Evolutionary conservation across 768 basidiomycete genomes (phyloP).

Genomic region (Tulasnella sp.): DNA sequence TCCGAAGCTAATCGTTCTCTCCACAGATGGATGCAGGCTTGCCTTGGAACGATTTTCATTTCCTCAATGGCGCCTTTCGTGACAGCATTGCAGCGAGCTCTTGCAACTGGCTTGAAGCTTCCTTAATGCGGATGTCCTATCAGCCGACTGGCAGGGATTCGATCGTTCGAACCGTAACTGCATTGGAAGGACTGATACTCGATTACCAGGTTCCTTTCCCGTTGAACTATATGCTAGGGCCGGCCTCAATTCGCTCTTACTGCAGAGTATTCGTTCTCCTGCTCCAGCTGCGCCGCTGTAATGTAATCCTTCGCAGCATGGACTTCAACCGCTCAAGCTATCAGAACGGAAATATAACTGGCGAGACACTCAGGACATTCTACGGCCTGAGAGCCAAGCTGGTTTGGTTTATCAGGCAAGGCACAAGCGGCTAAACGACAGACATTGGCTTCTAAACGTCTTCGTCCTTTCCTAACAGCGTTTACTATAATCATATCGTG

Average conservation of each 20-base stretch:
- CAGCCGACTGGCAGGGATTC: conserved; percentile 51
- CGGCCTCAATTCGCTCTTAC: conserved; percentile 54
- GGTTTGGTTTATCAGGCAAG: conserved; percentile 83
- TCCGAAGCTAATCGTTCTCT: background rate
- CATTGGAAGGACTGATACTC: conserved; percentile 61
- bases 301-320: conserved; percentile 64
- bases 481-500: conserved; percentile 64
- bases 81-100: conserved; percentile 55
- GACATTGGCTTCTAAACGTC: conserved; percentile 1
- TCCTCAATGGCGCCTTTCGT: conserved; percentile 70
- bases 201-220: conserved; percentile 76
- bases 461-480: conserved; percentile 41
- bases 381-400: conserved; percentile 72
- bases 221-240: conserved; percentile 70
- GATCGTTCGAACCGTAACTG: conserved; percentile 56
- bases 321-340: conserved; percentile 54
- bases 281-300: conserved; percentile 69
- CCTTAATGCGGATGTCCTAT: conserved; percentile 70
- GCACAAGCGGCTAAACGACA: conserved; percentile 27
- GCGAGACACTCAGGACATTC: conserved; percentile 60
- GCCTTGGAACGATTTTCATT: conserved; percentile 76
- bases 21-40: conserved; percentile 71
- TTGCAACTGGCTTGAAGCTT: conserved; percentile 57
- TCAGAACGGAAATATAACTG: conserved; percentile 30
- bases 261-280: conserved; percentile 66